Conservation (phyloP, 2,329 filamentous ascomycete genomes). For the Fusarium falciforme region DNA sequence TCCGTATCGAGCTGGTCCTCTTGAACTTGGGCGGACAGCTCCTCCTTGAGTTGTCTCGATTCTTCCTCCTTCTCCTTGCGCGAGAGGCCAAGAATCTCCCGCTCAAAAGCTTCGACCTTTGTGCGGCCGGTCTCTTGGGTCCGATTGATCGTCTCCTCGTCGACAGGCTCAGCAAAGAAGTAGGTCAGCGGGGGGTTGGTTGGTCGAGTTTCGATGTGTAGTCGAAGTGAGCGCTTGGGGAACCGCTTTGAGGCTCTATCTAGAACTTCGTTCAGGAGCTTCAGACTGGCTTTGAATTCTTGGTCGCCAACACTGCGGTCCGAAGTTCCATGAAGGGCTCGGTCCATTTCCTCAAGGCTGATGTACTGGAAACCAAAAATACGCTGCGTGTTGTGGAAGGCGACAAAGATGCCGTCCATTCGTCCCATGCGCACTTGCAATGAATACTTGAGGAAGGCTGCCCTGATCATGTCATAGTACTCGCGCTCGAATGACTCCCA, state of each 20-base stretch:
- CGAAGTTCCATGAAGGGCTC: conserved; percentile 83
- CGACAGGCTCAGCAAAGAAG: conserved; percentile 88
- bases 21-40: conserved; percentile 16
- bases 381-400: conserved; percentile 92
- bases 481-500: conserved; percentile 96
- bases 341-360: conserved; percentile 86
- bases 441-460: conserved; percentile 96
- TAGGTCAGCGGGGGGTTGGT: conserved; percentile 78
- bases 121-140: conserved; percentile 78
- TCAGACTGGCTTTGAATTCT: conserved; percentile 87
- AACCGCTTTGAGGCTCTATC: conserved; percentile 80
- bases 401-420: conserved; percentile 99
- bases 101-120: conserved; percentile 76
- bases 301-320: conserved; percentile 77
- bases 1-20: conserved; percentile 27
- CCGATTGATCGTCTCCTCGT: conserved; percentile 73
- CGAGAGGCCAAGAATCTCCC: conserved; percentile 65
- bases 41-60: conserved; percentile 1
- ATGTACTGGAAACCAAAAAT: conserved; percentile 99
- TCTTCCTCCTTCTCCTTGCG: conserved; percentile 46
- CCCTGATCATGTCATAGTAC: conserved; percentile 95
- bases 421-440: conserved; percentile 95
- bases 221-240: conserved; percentile 79
- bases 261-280: conserved; percentile 82
- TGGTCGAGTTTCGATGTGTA: conserved; percentile 83